These are phyloP conservation scores for Ascochyta clinopodiicola DNA, from an alignment of 2,329 filamentous ascomycete species.

Conservation along the genomic window DNA sequence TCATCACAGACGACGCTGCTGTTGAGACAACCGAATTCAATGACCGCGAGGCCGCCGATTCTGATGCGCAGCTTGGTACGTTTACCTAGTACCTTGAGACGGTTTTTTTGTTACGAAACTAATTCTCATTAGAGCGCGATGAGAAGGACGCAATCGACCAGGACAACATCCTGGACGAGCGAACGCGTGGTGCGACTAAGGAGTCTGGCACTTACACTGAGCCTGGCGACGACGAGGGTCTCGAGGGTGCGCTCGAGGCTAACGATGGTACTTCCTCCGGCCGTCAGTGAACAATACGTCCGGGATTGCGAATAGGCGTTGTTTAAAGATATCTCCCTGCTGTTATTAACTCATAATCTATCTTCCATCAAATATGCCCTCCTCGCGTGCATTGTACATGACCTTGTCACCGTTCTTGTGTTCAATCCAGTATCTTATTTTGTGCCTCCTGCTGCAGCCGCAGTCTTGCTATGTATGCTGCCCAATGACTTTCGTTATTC, in stretches of 20 bases:
- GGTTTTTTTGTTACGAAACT: background rate
- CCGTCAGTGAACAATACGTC: slow-evolving; percentile 21
- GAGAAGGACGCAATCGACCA: slow-evolving; percentile 58
- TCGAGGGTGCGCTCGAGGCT: slow-evolving; percentile 49
- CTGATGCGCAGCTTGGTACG: slow-evolving; percentile 56
- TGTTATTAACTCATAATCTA: background rate
- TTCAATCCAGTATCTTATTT: no score
- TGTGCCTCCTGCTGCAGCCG: no score
- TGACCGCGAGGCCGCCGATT: slow-evolving; percentile 53
- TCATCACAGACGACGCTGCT: slow-evolving; percentile 55
- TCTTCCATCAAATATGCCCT: background rate
- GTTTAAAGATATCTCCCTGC: background rate
- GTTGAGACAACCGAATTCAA: slow-evolving; percentile 53
- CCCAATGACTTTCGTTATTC: no score
- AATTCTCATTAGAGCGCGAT: slow-evolving; percentile 49
- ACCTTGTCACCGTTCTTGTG: no score
- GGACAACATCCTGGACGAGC: slow-evolving; percentile 55
- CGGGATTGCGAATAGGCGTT: background rate
- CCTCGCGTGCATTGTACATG: no score
- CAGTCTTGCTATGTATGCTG: no score
- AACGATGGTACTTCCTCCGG: slow-evolving; percentile 44
- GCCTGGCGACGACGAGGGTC: slow-evolving; percentile 60
- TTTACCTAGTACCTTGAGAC: background rate
- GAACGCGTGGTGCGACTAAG: slow-evolving; percentile 58
- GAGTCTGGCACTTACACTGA: slow-evolving; percentile 54